phyloP scores from a whole-genome alignment of 352 stramenopile genomes.

The Phytopythium aichiense region DNA sequence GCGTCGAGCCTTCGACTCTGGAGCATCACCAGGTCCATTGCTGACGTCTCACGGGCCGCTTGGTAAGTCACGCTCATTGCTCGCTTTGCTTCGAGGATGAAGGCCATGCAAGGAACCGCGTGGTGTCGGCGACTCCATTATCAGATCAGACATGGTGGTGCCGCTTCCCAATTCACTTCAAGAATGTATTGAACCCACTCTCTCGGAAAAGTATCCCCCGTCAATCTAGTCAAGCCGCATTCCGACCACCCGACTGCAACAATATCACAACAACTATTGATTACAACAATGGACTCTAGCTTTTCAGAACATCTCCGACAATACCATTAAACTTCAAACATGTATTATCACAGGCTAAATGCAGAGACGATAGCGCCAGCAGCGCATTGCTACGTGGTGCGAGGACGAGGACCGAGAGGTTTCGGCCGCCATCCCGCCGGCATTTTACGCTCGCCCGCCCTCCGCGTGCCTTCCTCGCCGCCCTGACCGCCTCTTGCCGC shows the following conservation, averaged over 20 bases:
- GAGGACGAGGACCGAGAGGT: constrained; percentile 5
- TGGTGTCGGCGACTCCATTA: background rate
- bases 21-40: too few relatives aligned
- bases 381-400: background rate
- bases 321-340: background rate
- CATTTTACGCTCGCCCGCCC: background rate
- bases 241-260: background rate
- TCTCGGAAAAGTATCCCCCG: background rate
- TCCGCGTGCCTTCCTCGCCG: background rate
- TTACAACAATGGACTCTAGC: background rate
- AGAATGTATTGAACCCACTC: background rate
- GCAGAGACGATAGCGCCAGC: background rate
- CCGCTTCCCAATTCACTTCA: background rate
- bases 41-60: too few relatives aligned
- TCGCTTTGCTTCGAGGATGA: too few relatives aligned
- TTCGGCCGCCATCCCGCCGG: background rate
- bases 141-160: background rate
- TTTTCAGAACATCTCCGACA: background rate
- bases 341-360: background rate
- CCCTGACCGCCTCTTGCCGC: background rate
- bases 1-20: too few relatives aligned
- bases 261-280: background rate
- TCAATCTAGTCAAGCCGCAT: background rate
- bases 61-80: too few relatives aligned
- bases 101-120: too few relatives aligned